Percentiles rank a stretch among this genome's conserved stretches.
Conservation (phyloP, 495 filamentous ascomycete genomes). For the Penicillium egyptiacum region DNA sequence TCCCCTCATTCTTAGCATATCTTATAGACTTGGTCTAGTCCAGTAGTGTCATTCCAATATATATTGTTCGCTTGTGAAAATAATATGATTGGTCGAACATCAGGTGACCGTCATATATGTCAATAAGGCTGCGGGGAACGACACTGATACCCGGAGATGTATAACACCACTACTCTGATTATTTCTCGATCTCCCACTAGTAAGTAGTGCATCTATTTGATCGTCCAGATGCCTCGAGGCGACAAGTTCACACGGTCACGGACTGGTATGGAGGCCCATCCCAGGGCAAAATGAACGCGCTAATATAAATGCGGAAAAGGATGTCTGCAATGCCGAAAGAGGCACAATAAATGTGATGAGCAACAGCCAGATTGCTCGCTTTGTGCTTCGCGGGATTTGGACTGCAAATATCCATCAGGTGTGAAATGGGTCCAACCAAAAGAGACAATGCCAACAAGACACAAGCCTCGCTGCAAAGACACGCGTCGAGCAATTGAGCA, state of each 20-base stretch:
- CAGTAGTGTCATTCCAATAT: background rate
- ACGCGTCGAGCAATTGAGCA: background rate
- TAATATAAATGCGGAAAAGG: constrained; percentile 12
- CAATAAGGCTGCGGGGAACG: constrained; percentile 4
- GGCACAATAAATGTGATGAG: constrained; percentile 32
- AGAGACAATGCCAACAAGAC: constrained; percentile 20
- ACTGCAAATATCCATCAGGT: constrained; percentile 25
- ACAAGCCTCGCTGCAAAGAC: constrained; percentile 19
- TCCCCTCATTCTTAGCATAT: background rate
- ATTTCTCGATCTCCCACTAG: background rate
- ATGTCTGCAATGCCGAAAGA: constrained; percentile 28
- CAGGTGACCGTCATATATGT: constrained; percentile 2
- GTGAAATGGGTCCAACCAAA: constrained; percentile 27
- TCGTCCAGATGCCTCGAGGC: background rate
- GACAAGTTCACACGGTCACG: constrained; percentile 25
- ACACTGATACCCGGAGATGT: background rate
- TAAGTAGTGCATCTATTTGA: too few species aligned
- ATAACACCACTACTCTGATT: background rate
- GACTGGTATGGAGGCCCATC: constrained; percentile 17
- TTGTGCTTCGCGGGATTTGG: constrained; percentile 16
- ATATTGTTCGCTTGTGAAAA: background rate
- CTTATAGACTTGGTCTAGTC: background rate
- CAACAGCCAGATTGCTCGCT: constrained; percentile 23
- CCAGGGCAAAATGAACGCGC: background rate
- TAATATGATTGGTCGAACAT: background rate